A percentile compares a stretch with the other conserved stretches of the same genome.
Conservation (phyloP, 169 alveolate species). For the Plasmodium gaboni region DNA sequence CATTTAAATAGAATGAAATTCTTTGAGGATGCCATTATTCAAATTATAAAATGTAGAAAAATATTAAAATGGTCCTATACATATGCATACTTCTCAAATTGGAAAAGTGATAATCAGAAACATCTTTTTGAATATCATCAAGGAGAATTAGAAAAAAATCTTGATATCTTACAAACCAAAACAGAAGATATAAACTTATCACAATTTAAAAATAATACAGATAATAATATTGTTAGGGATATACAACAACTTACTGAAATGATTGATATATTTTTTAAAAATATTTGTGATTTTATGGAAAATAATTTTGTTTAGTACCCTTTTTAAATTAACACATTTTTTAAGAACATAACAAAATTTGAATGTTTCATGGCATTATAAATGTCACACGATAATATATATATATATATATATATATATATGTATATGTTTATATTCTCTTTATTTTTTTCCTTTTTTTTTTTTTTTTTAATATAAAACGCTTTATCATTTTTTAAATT, state of each 20-base stretch:
- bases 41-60: slow-evolving; percentile 48
- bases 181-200: slow-evolving; percentile 47
- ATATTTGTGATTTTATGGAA: slow-evolving; percentile 32
- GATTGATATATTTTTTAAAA: slow-evolving; percentile 33
- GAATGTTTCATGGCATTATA: no score
- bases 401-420: slow-evolving; percentile 9
- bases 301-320: not conserved
- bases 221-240: slow-evolving; percentile 16
- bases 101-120: slow-evolving; percentile 40
- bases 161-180: slow-evolving; percentile 52
- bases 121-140: slow-evolving; percentile 64
- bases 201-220: slow-evolving; percentile 24
- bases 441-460: no score
- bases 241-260: slow-evolving; percentile 24
- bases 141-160: slow-evolving; percentile 64
- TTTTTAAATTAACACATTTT: not conserved
- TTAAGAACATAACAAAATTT: no score
- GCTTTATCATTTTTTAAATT: no score
- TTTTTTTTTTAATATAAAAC: no score
- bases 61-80: slow-evolving; percentile 71
- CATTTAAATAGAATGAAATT: slow-evolving; percentile 7
- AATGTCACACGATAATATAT: not conserved
- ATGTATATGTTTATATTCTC: not conserved
- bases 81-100: slow-evolving; percentile 39
- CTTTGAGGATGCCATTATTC: slow-evolving; percentile 50